Conservation (phyloP, 306 rosid species). For the Rosa lucieae region DNA sequence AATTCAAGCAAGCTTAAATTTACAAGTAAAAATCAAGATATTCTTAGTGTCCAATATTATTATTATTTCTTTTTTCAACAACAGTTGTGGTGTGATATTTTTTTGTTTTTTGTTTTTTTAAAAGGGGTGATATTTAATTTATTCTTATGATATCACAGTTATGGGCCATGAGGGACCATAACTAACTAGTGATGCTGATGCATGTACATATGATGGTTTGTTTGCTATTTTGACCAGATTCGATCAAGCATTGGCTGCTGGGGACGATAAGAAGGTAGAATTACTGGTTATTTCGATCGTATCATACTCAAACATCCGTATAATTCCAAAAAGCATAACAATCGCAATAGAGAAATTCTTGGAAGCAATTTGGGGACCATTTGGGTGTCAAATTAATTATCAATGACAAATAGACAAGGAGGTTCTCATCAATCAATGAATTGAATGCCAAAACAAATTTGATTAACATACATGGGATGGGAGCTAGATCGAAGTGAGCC, state of each 20-base stretch:
- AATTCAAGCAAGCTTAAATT: not conserved
- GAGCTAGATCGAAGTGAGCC: slow-evolving; percentile 15
- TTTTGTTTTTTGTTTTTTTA: no score
- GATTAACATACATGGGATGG: not conserved
- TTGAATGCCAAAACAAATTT: not conserved
- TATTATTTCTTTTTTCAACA: not conserved
- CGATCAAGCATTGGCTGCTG: not conserved
- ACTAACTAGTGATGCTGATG: not conserved
- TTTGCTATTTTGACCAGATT: slow-evolving; percentile 17
- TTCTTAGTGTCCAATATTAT: not conserved
- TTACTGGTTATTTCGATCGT: not conserved
- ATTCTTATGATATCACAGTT: not conserved
- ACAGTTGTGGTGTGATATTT: not conserved
- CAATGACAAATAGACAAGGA: not conserved
- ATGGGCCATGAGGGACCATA: slow-evolving; percentile 13
- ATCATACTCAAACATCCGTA: not conserved
- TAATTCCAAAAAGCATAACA: slow-evolving; percentile 10
- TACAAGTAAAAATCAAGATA: not conserved
- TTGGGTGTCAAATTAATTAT: not conserved
- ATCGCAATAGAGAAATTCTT: not conserved
- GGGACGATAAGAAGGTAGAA: not conserved
- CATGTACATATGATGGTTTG: not conserved
- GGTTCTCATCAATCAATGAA: not conserved
- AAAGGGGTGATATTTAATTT: not conserved
- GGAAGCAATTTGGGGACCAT: slow-evolving; percentile 4